Evolutionary conservation across 1,284 basidiomycete species (phyloP).

Genomic region (Cutaneotrichosporon sp.): DNA sequence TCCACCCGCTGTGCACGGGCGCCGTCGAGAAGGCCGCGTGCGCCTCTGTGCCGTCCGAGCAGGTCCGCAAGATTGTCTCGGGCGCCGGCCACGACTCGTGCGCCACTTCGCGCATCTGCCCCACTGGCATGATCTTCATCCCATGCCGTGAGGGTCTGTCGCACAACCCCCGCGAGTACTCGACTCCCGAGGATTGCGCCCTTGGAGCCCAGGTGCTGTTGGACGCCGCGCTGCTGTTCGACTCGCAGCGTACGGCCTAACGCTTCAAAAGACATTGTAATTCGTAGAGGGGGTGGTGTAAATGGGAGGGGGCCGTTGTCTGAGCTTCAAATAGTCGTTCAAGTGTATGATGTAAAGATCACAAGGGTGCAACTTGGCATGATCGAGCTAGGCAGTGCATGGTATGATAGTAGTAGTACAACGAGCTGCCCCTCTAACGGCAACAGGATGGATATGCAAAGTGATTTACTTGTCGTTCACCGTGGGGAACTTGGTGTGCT

Average conservation of each 20-base stretch:
- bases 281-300: too few species aligned
- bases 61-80: constrained; percentile 15
- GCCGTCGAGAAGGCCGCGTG: constrained; percentile 17
- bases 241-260: constrained; percentile 14
- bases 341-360: too few species aligned
- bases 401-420: not conserved
- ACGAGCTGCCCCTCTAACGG: constrained; percentile 6
- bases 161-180: constrained; percentile 36
- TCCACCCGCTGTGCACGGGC: constrained; percentile 16
- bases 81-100: constrained; percentile 35
- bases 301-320: too few species aligned
- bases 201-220: constrained; percentile 28
- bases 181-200: constrained; percentile 28
- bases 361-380: too few species aligned
- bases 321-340: too few species aligned
- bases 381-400: not conserved
- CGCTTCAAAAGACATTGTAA: too few species aligned
- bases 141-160: constrained; percentile 34
- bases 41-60: not conserved
- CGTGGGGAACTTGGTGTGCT: constrained; percentile 10
- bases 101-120: constrained; percentile 25
- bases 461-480: not conserved
- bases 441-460: not conserved
- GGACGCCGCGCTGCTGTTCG: constrained; percentile 26
- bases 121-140: constrained; percentile 41